Conservation (phyloP, 768 basidiomycete genomes). For the Lentinus brumalis region DNA sequence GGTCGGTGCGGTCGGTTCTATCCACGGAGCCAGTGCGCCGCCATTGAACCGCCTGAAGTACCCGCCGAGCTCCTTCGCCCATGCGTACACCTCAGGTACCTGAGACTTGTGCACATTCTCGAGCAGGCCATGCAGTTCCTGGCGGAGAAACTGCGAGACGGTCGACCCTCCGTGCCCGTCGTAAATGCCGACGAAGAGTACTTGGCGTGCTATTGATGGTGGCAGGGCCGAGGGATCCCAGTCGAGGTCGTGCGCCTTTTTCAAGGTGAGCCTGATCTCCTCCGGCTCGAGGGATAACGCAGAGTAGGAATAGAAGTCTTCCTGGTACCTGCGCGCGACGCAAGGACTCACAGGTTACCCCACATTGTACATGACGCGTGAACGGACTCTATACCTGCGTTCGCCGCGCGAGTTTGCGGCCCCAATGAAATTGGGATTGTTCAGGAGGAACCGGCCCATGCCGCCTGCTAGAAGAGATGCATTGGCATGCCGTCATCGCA, state of each 20-base stretch:
- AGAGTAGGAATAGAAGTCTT: constrained; percentile 81
- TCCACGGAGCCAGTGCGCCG: constrained; percentile 75
- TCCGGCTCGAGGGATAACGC: constrained; percentile 75
- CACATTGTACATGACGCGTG: neutral
- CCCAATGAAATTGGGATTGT: constrained; percentile 78
- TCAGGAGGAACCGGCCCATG: constrained; percentile 65
- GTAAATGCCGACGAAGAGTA: constrained; percentile 86
- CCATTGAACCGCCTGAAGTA: constrained; percentile 91
- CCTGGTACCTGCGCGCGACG: constrained; percentile 66
- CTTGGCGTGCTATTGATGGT: constrained; percentile 67
- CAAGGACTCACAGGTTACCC: neutral
- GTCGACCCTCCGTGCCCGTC: constrained; percentile 95
- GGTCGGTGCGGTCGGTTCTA: constrained; percentile 31
- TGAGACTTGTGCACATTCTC: constrained; percentile 73
- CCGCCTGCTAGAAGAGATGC: constrained; percentile 48
- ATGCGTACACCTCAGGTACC: constrained; percentile 74
- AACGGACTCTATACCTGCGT: constrained; percentile 50
- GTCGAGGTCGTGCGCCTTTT: constrained; percentile 60
- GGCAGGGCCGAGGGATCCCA: constrained; percentile 69
- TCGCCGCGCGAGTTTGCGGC: constrained; percentile 75
- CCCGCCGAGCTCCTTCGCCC: constrained; percentile 80
- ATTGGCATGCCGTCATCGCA: constrained; percentile 9
- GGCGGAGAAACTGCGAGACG: constrained; percentile 82
- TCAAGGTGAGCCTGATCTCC: constrained; percentile 68
- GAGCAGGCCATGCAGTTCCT: constrained; percentile 83